Base-by-base conservation (phyloP, 768 basidiomycete species). In the Lactarius tabidus region DNA sequence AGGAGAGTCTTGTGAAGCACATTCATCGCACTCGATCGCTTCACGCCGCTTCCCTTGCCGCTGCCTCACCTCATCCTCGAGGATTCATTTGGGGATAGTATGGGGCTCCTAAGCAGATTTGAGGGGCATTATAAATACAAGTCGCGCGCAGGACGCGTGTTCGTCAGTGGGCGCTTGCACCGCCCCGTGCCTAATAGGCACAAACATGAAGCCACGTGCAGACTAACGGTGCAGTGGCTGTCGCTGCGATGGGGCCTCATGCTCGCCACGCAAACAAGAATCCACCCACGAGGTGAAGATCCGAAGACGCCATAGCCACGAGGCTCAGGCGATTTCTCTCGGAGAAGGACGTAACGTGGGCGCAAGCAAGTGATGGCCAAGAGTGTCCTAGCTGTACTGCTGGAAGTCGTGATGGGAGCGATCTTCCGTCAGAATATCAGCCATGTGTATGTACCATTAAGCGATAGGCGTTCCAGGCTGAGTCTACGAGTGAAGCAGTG, bases 1-100 rank as follows among this genome's bases (percentile, higher is more conserved):
- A 26, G n/a, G 48, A 4, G 38, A n/a, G n/a, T 23, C 12, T 23
- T 48, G n/a, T 45, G 43, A 18, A 45, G n/a, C 2, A 23, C 7
- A 23, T 6, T 7, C 17, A 45, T 7, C 2, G 45, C 7, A 23
- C 5, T 7, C 17, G 18, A 33, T 7, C 53, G 29, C 6, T 31
- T 54, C 41, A 62, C 39, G 55, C 33, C 14, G 20, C 39, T 20
- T 26, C 55, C 35, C 41, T 57, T 29, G 55, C 33, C 14, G 20
- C 39, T 20, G 35, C 55, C 35, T 28, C 55, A 57, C 38, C 55
- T 36, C 18, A 14, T 38, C 62, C 62, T 51, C n/a, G 62, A 63
- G 62, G 62, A 36, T 51, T 63, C 51, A 31, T 33, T 56, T 35
- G 18, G 20, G 26, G 20, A 6, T 55, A 31, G 26, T 18, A 33